These are phyloP conservation scores for Citrus mangshanensis DNA, from an alignment of 345 rosid genomes.

Conservation along the genomic window DNA sequence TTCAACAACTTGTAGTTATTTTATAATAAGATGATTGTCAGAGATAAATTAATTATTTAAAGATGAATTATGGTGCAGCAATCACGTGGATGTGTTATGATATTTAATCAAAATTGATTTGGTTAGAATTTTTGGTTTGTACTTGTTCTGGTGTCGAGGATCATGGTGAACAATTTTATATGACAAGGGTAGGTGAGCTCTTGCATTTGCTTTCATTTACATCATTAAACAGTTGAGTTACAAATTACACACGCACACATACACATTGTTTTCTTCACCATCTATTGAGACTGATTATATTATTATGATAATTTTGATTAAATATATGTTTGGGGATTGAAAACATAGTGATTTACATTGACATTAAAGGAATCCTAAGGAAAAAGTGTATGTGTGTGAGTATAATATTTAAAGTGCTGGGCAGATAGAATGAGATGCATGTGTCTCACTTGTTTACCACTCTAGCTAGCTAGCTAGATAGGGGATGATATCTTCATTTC, in stretches of 20 bases:
- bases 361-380: constrained; percentile 23
- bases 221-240: constrained; percentile 20
- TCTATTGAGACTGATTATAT: constrained; percentile 20
- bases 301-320: background rate
- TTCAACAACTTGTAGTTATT: constrained; percentile 4
- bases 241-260: background rate
- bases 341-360: constrained; percentile 9
- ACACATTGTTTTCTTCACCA: constrained; percentile 34
- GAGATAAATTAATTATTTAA: background rate
- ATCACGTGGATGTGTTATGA: constrained; percentile 25
- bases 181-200: constrained; percentile 21
- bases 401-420: background rate
- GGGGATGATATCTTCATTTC: background rate
- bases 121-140: constrained; percentile 22
- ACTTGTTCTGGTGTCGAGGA: constrained; percentile 13
- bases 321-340: background rate
- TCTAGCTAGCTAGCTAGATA: background rate
- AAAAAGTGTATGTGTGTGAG: no score
- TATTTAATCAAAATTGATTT: background rate
- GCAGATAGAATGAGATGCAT: background rate
- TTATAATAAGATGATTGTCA: background rate
- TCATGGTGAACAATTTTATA: constrained; percentile 12
- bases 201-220: constrained; percentile 10
- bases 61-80: background rate
- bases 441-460: background rate